Conservation (phyloP, 306 rosid species). For the Senna tora region DNA sequence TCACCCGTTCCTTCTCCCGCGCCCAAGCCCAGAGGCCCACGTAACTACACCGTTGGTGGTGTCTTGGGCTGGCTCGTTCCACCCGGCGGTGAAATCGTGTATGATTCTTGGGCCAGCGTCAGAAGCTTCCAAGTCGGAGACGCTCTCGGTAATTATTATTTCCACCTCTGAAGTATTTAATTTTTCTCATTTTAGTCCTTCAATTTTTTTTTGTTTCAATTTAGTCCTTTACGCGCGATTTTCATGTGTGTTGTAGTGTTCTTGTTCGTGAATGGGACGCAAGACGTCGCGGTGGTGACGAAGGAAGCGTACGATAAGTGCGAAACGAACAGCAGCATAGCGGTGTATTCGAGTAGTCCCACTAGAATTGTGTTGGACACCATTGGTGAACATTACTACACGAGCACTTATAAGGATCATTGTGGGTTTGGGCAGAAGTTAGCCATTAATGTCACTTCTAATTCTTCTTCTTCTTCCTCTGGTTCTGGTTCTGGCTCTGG, state of each 20-base stretch:
- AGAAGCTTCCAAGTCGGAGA: conserved; percentile 56
- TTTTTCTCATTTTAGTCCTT: no score
- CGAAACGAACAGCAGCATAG: conserved; percentile 37
- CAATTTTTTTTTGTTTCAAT: no score
- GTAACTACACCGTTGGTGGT: conserved; percentile 52
- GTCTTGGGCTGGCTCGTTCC: conserved; percentile 55
- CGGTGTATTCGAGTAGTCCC: conserved; percentile 37
- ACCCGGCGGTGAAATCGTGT: conserved; percentile 39
- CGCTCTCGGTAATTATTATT: conserved; percentile 55
- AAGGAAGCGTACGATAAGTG: conserved; percentile 46
- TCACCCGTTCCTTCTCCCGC: conserved; percentile 43
- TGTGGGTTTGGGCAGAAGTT: conserved; percentile 54
- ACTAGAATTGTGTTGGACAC: conserved; percentile 32
- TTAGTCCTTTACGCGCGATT: no score
- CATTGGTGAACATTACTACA: conserved; percentile 50
- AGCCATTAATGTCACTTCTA: conserved; percentile 46
- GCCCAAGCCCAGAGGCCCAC: conserved; percentile 26
- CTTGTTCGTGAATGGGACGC: conserved; percentile 40
- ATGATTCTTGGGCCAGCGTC: conserved; percentile 46
- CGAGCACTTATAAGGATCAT: conserved; percentile 45
- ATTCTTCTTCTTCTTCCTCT: background rate
- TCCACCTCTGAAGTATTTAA: no score
- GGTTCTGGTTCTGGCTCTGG: background rate
- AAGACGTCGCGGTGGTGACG: conserved; percentile 52
- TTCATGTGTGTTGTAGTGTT: no score